A percentile compares a stretch with the other conserved stretches of the same genome.
Conservation (phyloP, 306 rosid species). For the Purshia tridentata region DNA sequence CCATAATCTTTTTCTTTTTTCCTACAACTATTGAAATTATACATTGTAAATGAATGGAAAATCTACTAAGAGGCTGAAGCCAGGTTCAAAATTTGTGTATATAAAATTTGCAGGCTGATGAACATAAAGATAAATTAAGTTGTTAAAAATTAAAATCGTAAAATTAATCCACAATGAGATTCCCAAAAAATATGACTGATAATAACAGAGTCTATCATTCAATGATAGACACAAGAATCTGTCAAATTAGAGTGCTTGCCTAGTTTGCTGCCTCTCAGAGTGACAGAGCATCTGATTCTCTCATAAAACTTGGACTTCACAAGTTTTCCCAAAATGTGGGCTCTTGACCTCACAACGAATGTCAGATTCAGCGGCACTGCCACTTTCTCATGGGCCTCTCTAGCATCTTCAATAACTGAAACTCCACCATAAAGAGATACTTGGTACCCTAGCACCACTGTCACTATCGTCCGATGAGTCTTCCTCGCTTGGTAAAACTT, state of each 20-base stretch:
- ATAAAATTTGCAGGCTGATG: not conserved
- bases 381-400: slow-evolving; percentile 31
- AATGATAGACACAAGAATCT: slow-evolving; percentile 56
- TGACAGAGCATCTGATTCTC: slow-evolving; percentile 61
- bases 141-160: not conserved
- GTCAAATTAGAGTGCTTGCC: slow-evolving; percentile 61
- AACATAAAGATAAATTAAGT: not conserved
- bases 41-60: not conserved
- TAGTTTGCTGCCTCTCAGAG: slow-evolving; percentile 56
- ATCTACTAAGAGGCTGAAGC: slow-evolving; percentile 5
- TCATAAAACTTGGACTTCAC: slow-evolving; percentile 74
- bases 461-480: slow-evolving; percentile 43
- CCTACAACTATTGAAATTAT: not conserved
- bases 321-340: slow-evolving; percentile 70
- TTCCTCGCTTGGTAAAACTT: slow-evolving; percentile 61
- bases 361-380: slow-evolving; percentile 71
- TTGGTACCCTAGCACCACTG: slow-evolving; percentile 60
- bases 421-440: slow-evolving; percentile 82
- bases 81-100: not conserved
- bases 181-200: not conserved
- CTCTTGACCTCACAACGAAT: slow-evolving; percentile 73
- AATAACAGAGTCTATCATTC: not conserved
- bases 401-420: slow-evolving; percentile 34
- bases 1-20: not conserved
- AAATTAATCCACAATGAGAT: slow-evolving; percentile 4